These are phyloP conservation scores for Amborella trichopoda DNA, from an alignment of 164 flowering plant genomes.

Conservation along the genomic window DNA sequence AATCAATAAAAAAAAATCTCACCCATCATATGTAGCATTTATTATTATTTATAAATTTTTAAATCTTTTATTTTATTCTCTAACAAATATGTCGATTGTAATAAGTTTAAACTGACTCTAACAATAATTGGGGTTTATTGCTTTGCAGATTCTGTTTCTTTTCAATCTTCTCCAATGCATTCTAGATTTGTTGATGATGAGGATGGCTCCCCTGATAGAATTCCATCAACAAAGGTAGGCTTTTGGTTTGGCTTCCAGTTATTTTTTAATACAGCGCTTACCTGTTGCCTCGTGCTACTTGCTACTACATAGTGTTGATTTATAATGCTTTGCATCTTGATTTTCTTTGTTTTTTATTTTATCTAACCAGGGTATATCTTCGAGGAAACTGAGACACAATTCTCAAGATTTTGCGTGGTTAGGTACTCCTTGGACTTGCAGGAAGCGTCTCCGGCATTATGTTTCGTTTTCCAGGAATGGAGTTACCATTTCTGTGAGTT, in stretches of 20 bases:
- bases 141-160: constrained; percentile 16
- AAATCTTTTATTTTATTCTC: too few species aligned
- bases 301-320: too few species aligned
- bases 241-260: too few species aligned
- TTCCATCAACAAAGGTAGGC: constrained; percentile 23
- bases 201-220: constrained; percentile 9
- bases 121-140: too few species aligned
- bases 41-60: too few species aligned
- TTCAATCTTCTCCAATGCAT: constrained; percentile 7
- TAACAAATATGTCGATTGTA: too few species aligned
- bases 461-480: constrained; percentile 62
- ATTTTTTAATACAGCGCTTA: too few species aligned
- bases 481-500: constrained; percentile 57
- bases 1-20: too few species aligned
- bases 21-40: too few species aligned
- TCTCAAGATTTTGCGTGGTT: constrained; percentile 44
- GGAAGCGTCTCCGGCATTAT: constrained; percentile 56
- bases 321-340: too few species aligned
- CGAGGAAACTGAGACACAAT: constrained; percentile 13
- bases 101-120: too few species aligned
- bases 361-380: constrained; percentile 20
- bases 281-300: too few species aligned
- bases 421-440: constrained; percentile 56
- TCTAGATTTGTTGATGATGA: constrained; percentile 9
- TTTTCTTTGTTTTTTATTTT: background rate